Base-by-base conservation (phyloP, 345 rosid species). In the Euclidium syriacum region DNA sequence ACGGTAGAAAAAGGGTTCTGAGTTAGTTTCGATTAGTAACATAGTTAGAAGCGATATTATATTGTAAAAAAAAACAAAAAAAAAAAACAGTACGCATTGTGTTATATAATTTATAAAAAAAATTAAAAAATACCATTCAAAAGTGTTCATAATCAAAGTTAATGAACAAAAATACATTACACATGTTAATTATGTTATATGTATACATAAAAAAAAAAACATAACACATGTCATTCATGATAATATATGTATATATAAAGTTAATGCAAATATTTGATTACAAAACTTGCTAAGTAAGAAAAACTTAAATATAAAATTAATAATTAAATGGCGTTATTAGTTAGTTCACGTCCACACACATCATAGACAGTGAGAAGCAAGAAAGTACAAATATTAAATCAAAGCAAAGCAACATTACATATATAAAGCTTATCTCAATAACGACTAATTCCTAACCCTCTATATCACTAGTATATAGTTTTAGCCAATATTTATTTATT, bases 371-470 rank as follows among this genome's bases (percentile, higher is more conserved):
- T 40, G 65, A 23, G 44, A 58, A 29, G 33, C 43, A 68, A 51
- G 60, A 59, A 42, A 68, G 67, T 60, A 60, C 62, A 68, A n/a
- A 52, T 3, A 24, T 20, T 48, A 32, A 51, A 49, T 32, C 30
- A 42, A 50, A 52, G 53, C 29, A 68, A 41, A 59, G 47, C 24
- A 57, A 58, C 72, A 67, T 49, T 51, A 50, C 58, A 58, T 30
- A 50, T 52, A 58, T 30, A 38, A 5, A 38, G 33, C 24, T 27
- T 67, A 34, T 38, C 41, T 44, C n/a, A 6, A 69, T 35, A 62
- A 62, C 51, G 74, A 62, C 74, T 29, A 23, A 56, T 62, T 70
- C 74, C 74, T 62, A 70, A 62, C 68, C 26, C 41, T 52, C 6
- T 34, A 30, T 34, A 30, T 40, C 20, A 32, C 52, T 67, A 34